Evolutionary conservation across 2,329 filamentous ascomycete species (phyloP).

Genomic region (Exophiala oligosperma): DNA sequence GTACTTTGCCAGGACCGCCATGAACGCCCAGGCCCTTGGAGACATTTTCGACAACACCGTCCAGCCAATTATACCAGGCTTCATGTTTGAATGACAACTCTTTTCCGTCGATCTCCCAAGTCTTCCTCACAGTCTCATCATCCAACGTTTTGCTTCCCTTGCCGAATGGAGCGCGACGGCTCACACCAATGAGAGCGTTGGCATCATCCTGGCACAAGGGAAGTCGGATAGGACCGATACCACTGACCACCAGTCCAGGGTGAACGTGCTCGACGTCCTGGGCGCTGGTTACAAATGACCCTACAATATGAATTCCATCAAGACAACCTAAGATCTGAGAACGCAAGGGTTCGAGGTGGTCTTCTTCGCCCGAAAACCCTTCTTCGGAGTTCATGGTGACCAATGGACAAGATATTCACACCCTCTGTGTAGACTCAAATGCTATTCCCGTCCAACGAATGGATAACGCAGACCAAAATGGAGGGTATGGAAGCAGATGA

Average conservation of each 20-base stretch:
- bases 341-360: neutral
- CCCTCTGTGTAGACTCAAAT: no score
- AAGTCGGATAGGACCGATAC: slow-evolving; percentile 18
- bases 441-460: no score
- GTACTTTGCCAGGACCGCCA: slow-evolving; percentile 32
- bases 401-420: no score
- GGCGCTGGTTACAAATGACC: slow-evolving; percentile 10
- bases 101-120: slow-evolving; percentile 43
- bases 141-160: slow-evolving; percentile 27
- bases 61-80: slow-evolving; percentile 32
- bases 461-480: no score
- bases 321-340: slow-evolving; percentile 4
- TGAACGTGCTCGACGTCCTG: slow-evolving; percentile 8
- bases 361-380: neutral
- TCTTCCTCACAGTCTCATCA: slow-evolving; percentile 44
- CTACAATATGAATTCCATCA: slow-evolving; percentile 4
- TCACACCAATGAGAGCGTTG: slow-evolving; percentile 19
- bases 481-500: no score
- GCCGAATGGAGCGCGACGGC: slow-evolving; percentile 34
- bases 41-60: slow-evolving; percentile 6
- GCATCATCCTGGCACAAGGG: slow-evolving; percentile 24
- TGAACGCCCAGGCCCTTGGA: slow-evolving; percentile 6
- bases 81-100: slow-evolving; percentile 42
- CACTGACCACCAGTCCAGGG: slow-evolving; percentile 20
- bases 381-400: slow-evolving; percentile 6